Percentiles rank a stretch among this genome's conserved stretches.
phyloP scores from a whole-genome alignment of 345 rosid genomes.

The Lepidium sativum region DNA sequence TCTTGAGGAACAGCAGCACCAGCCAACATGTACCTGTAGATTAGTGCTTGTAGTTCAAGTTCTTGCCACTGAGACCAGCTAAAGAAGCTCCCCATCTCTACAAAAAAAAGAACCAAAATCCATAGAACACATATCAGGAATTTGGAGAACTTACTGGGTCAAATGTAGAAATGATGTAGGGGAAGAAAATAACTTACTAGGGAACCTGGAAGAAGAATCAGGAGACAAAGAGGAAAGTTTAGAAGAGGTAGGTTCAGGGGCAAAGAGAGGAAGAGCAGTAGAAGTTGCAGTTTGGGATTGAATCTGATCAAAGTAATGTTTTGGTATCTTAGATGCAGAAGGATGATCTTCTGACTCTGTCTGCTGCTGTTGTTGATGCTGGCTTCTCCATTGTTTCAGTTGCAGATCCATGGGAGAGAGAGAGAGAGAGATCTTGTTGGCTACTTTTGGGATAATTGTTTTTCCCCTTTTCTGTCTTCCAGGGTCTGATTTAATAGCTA shows the following conservation, averaged over 20 bases:
- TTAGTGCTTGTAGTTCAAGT: constrained; percentile 89
- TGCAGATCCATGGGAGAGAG: constrained; percentile 70
- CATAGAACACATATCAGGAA: neutral
- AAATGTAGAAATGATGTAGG: no score
- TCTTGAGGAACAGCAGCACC: constrained; percentile 86
- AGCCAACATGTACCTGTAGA: constrained; percentile 84
- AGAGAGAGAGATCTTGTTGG: constrained; percentile 24
- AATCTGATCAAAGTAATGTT: constrained; percentile 45
- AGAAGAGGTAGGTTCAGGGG: constrained; percentile 45
- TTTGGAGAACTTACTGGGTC: neutral
- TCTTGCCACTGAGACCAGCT: constrained; percentile 92
- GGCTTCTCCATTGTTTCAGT: constrained; percentile 89
- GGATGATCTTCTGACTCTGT: constrained; percentile 53
- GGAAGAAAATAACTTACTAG: constrained; percentile 36
- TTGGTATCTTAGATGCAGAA: constrained; percentile 62
- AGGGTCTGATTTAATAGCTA: constrained; percentile 8
- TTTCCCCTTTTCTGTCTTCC: neutral
- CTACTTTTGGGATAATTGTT: constrained; percentile 4
- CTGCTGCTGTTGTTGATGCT: constrained; percentile 28
- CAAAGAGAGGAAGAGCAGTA: constrained; percentile 73
- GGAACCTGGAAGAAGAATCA: constrained; percentile 43
- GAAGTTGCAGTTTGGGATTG: constrained; percentile 36
- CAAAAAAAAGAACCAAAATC: neutral
- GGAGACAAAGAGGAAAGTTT: constrained; percentile 40
- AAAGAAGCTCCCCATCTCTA: constrained; percentile 74